A percentile compares a stretch with the other conserved stretches of the same genome.
Evolutionary conservation across 202 grass and related monocot genomes (phyloP).

Genomic region (Dendrocalamus latiflorus): DNA sequence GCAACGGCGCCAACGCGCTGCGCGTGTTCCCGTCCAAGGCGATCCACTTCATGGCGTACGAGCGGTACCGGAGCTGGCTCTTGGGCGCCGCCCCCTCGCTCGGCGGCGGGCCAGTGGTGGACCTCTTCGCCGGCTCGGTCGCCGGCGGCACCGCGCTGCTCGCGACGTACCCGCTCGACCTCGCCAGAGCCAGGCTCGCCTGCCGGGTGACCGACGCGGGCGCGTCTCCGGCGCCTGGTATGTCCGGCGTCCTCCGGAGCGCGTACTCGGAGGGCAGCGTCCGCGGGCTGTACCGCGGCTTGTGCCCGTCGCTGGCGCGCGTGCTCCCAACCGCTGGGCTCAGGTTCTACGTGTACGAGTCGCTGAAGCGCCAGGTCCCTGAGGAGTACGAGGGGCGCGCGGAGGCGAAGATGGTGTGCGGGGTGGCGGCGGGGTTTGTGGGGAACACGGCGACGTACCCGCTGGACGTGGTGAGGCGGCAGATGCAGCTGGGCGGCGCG

Average conservation of each 20-base stretch:
- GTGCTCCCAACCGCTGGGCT: slow-evolving; percentile 23
- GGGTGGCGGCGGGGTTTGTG: slow-evolving; percentile 31
- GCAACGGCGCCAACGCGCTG: slow-evolving; percentile 55
- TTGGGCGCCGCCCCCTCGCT: slow-evolving; percentile 24
- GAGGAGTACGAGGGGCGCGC: not conserved
- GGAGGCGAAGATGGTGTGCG: slow-evolving; percentile 34
- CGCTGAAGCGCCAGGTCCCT: slow-evolving; percentile 21
- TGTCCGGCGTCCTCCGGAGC: not conserved
- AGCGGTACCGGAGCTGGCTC: slow-evolving; percentile 42
- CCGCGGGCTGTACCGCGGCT: slow-evolving; percentile 42
- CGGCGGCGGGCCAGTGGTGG: slow-evolving; percentile 43
- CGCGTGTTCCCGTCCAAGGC: slow-evolving; percentile 50
- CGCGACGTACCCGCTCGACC: slow-evolving; percentile 51
- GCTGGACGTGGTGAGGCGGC: slow-evolving; percentile 48
- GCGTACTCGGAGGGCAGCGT: not conserved
- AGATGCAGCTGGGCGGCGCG: slow-evolving; percentile 40
- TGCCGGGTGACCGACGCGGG: not conserved
- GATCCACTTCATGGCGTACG: slow-evolving; percentile 52
- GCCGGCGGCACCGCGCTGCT: slow-evolving; percentile 46
- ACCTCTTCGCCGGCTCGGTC: slow-evolving; percentile 40
- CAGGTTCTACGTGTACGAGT: slow-evolving; percentile 52
- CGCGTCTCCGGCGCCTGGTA: not conserved
- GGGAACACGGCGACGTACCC: slow-evolving; percentile 49
- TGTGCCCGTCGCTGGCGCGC: slow-evolving; percentile 4
- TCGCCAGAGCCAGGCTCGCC: slow-evolving; percentile 48